Evolutionary conservation across 2,329 filamentous ascomycete genomes (phyloP), one percentile per base, ranked within the genome.

Genomic region (Aspergillus sp.): DNA sequence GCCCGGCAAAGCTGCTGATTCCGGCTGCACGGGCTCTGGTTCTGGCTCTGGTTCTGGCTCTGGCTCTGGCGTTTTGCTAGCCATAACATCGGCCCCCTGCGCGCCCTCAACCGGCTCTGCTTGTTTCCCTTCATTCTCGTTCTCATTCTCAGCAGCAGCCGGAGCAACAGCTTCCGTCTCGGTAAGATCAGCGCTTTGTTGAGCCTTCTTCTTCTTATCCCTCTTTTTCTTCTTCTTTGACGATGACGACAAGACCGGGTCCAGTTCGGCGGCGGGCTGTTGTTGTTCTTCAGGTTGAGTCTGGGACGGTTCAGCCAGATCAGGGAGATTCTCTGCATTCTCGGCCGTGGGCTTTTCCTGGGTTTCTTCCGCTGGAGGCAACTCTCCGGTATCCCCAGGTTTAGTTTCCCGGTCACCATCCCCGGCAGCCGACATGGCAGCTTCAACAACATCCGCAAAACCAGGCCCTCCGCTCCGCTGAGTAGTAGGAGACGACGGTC

Each of bases 201-300:
- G 43, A 43, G 44, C 56, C 43, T 57, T 53, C 38, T 55, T 56
- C 37, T 58, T 58, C 37, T 58, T 61, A 37, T 55, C 55, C 39
- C 55, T 60, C 32, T 55, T 52, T 30, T 48, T 47, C 40, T 53
- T 53, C 34, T 51, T 50, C 2, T 39, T 42, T 30, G 45, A 45
- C 3, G 37, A 42, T 3, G 35, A 29, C n/a, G 40, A 35, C 24
- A 12, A 17, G 13, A 17, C 19, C 6, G 6, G 6, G 5, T 22
- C 10, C 19, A 22, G 19, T 10, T 22, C 19, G 10, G 19, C 19
- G 19, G 19, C 19, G 19, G 5, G 19, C 19, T 22, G 6, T 22
- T n/a, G n/a, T n/a, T n/a, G n/a, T n/a, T n/a, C n/a, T n/a, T n/a
- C n/a, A n/a, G n/a, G n/a, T n/a, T n/a, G n/a, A n/a, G n/a, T n/a